These are phyloP conservation scores for Aspergillus terreus DNA, from an alignment of 2,329 filamentous ascomycete species.

Conservation along the genomic window DNA sequence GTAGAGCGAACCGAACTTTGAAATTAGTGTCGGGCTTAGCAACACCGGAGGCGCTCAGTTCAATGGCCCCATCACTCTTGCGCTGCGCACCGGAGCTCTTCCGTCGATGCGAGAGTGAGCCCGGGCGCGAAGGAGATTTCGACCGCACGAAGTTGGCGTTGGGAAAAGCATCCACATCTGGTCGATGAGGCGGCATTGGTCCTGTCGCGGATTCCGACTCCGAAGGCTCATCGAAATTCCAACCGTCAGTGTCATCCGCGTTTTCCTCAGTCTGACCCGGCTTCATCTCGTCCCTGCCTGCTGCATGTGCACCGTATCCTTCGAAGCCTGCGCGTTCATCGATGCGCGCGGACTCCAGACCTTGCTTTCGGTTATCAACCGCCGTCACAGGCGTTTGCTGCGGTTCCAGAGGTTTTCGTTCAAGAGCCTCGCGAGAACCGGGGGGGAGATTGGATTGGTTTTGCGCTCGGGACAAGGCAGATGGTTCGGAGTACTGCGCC, in stretches of 20 bases:
- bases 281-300: conserved; percentile 40
- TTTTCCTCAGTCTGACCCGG: conserved; percentile 47
- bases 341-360: conserved; percentile 37
- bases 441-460: conserved; percentile 42
- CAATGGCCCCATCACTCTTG: conserved; percentile 60
- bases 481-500: conserved; percentile 44
- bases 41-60: conserved; percentile 47
- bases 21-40: conserved; percentile 71
- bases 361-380: conserved; percentile 48
- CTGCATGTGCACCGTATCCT: conserved; percentile 52
- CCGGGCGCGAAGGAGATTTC: conserved; percentile 71
- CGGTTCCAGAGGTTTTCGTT: conserved; percentile 37
- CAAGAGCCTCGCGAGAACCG: conserved; percentile 37
- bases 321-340: conserved; percentile 60
- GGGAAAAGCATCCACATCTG: conserved; percentile 85
- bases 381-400: conserved; percentile 52
- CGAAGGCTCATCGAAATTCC: conserved; percentile 84
- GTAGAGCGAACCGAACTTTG: conserved; percentile 86
- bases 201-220: conserved; percentile 48
- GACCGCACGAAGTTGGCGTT: conserved; percentile 71
- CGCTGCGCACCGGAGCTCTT: conserved; percentile 75
- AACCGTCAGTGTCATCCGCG: conserved; percentile 64
- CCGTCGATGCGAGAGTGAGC: conserved; percentile 66
- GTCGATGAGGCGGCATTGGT: conserved; percentile 57
- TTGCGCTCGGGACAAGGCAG: conserved; percentile 37